Evolutionary conservation across 2,329 filamentous ascomycete genomes (phyloP).

Genomic region (Colletotrichum viniferum): DNA sequence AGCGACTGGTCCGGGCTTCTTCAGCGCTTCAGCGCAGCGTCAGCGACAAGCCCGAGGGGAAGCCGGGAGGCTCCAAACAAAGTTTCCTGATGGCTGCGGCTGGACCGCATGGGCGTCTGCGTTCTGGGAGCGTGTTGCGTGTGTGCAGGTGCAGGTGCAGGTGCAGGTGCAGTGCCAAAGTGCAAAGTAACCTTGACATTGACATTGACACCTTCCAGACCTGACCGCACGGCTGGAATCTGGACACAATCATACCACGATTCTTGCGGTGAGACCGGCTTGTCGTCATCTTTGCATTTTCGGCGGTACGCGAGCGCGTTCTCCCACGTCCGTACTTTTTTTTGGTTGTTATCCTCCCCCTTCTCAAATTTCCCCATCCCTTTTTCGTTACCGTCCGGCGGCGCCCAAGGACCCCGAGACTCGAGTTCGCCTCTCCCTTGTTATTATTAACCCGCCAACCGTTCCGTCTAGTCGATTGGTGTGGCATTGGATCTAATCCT

Average conservation of each 20-base stretch:
- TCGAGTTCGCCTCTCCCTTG: constrained; percentile 5
- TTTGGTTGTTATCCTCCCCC: background rate
- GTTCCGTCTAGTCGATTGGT: background rate
- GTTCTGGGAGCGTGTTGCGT: background rate
- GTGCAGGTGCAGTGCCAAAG: background rate
- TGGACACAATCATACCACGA: background rate
- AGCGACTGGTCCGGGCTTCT: constrained; percentile 4
- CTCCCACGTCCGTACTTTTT: background rate
- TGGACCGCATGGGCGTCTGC: background rate
- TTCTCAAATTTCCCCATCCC: background rate
- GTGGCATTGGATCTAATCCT: background rate
- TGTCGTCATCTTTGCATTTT: background rate
- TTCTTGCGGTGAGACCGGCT: constrained; percentile 4
- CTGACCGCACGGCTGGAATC: background rate
- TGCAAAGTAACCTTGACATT: background rate
- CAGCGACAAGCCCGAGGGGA: constrained; percentile 3
- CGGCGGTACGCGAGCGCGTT: background rate
- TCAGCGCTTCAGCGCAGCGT: background rate
- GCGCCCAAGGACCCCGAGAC: background rate
- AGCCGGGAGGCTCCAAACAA: background rate
- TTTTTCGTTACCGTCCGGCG: background rate
- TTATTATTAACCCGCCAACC: background rate
- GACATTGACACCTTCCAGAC: background rate
- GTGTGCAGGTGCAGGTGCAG: background rate
- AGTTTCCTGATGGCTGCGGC: constrained; percentile 8